Evolutionary conservation across 768 basidiomycete genomes (phyloP).

Genomic region (Macrolepiota fuliginosa): DNA sequence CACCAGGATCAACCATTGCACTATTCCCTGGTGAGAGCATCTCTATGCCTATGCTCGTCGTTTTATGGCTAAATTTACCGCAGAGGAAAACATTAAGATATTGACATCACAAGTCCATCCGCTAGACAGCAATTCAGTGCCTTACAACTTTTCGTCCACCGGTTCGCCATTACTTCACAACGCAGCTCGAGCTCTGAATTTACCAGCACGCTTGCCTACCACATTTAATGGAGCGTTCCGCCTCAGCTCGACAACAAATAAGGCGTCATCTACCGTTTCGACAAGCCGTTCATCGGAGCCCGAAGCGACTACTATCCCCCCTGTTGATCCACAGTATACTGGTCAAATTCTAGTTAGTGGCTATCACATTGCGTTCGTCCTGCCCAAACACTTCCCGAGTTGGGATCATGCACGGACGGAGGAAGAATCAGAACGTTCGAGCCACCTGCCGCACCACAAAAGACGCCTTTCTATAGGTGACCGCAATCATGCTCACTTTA

Average conservation of each 20-base stretch:
- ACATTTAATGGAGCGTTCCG: slow-evolving; percentile 60
- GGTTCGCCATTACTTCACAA: slow-evolving; percentile 62
- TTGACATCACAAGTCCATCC: slow-evolving; percentile 74
- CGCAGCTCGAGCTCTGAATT: slow-evolving; percentile 66
- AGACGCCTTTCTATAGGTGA: slow-evolving; percentile 60
- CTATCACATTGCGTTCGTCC: slow-evolving; percentile 73
- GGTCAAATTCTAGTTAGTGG: slow-evolving; percentile 76
- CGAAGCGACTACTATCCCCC: slow-evolving; percentile 29
- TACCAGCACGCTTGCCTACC: slow-evolving; percentile 58
- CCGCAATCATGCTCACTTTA: slow-evolving; percentile 63
- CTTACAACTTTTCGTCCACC: slow-evolving; percentile 71
- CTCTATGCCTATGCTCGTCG: neutral
- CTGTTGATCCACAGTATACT: slow-evolving; percentile 65
- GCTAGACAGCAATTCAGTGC: slow-evolving; percentile 64
- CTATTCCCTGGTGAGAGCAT: slow-evolving; percentile 63
- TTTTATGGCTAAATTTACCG: neutral
- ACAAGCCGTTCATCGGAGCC: slow-evolving; percentile 37
- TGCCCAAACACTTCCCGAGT: slow-evolving; percentile 62
- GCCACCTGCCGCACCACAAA: slow-evolving; percentile 21
- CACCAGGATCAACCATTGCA: slow-evolving; percentile 67
- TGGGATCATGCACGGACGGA: slow-evolving; percentile 13
- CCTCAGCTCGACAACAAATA: slow-evolving; percentile 28
- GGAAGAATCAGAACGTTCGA: neutral
- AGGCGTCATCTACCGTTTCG: slow-evolving; percentile 23
- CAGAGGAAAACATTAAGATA: slow-evolving; percentile 82